These are phyloP conservation scores for Hypoxylon intermedium DNA, from an alignment of 495 filamentous ascomycete species.

Conservation along the genomic window DNA sequence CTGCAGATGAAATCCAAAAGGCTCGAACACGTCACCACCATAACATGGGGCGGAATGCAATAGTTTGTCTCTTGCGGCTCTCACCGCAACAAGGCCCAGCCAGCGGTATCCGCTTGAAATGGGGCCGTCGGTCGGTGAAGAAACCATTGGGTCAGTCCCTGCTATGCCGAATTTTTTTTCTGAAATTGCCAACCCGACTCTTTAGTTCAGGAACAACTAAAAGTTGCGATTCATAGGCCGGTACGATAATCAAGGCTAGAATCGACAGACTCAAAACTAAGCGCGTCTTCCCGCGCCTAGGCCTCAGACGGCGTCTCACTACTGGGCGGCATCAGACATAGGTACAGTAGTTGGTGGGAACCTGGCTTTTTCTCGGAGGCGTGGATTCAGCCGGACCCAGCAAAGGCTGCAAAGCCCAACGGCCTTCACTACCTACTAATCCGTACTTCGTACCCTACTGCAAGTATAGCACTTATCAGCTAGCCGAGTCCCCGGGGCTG, in stretches of 20 bases:
- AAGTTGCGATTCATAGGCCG: conserved; percentile 9
- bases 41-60: conserved; percentile 14
- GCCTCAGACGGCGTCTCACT: conserved; percentile 18
- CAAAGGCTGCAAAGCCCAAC: neutral
- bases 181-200: conserved; percentile 1
- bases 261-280: neutral
- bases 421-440: neutral
- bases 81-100: conserved; percentile 37
- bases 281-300: conserved; percentile 21
- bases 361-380: conserved; percentile 22
- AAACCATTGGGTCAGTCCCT: conserved; percentile 6
- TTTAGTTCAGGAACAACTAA: conserved; percentile 1
- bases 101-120: conserved; percentile 16
- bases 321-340: conserved; percentile 9
- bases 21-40: conserved; percentile 27
- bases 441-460: too few relatives aligned
- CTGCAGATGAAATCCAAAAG: conserved; percentile 17
- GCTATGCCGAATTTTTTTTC: conserved; percentile 12
- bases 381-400: neutral
- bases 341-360: neutral
- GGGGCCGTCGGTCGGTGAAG: conserved; percentile 7
- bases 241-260: too few relatives aligned
- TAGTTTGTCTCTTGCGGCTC: conserved; percentile 25
- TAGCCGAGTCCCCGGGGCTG: conserved; percentile 3
- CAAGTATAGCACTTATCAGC: conserved; percentile 9